phyloP scores from a whole-genome alignment of 352 stramenopile species.

The Phytophthora pluvialis region DNA sequence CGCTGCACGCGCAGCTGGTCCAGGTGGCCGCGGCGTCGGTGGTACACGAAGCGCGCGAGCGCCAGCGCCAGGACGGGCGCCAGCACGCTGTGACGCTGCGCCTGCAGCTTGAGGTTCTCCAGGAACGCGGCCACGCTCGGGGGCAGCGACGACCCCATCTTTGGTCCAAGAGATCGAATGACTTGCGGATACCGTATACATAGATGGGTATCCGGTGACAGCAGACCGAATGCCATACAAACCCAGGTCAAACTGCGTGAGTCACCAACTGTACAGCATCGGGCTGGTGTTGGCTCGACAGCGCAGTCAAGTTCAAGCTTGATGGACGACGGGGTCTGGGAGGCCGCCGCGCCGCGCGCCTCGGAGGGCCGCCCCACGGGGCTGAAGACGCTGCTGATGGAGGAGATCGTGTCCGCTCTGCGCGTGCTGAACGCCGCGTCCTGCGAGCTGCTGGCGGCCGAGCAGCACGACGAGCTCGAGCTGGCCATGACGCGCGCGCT shows the following conservation, averaged over 20 bases:
- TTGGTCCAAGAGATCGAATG: not conserved
- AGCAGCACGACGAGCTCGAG: conserved; percentile 14
- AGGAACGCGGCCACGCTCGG: conserved; percentile 33
- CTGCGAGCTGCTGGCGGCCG: conserved; percentile 3
- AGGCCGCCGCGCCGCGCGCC: not conserved
- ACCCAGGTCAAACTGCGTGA: too few species aligned
- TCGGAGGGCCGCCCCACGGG: not conserved
- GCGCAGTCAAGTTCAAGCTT: conserved; percentile 21
- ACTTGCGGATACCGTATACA: too few species aligned
- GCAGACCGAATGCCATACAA: too few species aligned
- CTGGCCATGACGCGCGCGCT: conserved; percentile 21
- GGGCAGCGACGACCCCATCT: conserved; percentile 11
- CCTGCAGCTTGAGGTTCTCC: conserved; percentile 33
- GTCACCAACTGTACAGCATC: not conserved
- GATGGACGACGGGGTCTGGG: conserved; percentile 9
- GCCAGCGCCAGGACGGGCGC: conserved; percentile 46
- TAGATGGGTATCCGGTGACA: too few species aligned
- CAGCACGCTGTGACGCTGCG: conserved; percentile 41
- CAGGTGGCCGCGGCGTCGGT: conserved; percentile 48
- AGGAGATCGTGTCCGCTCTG: conserved; percentile 19
- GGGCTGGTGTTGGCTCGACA: conserved; percentile 9
- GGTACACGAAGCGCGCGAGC: conserved; percentile 54
- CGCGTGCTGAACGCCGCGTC: conserved; percentile 13
- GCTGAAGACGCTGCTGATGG: conserved; percentile 17
- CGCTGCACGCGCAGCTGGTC: conserved; percentile 50